phyloP scores from a whole-genome alignment of 495 filamentous ascomycete species.

The Podospora fimiseda region DNA sequence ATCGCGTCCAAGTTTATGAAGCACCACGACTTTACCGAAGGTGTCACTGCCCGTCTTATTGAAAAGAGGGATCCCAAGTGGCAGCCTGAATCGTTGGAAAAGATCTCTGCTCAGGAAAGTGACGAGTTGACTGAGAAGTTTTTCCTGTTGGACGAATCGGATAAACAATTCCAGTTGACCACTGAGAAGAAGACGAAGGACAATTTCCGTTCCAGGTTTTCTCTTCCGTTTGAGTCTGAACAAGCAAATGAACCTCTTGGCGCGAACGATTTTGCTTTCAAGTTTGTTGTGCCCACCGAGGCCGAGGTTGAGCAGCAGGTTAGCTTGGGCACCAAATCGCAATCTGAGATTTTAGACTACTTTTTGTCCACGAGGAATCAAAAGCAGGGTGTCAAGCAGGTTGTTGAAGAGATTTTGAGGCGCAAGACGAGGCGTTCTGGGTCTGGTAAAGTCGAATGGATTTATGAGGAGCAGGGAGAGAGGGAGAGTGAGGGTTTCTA shows the following conservation, averaged over 20 bases:
- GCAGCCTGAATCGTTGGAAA: slow-evolving; percentile 63
- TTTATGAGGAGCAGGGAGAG: slow-evolving; percentile 16
- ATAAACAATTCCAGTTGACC: slow-evolving; percentile 47
- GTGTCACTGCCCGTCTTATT: slow-evolving; percentile 71
- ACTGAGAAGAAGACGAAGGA: slow-evolving; percentile 33
- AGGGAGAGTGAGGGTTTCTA: too few species aligned
- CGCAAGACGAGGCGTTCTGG: slow-evolving; percentile 40
- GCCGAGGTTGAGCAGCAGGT: slow-evolving; percentile 56
- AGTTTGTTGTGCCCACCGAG: slow-evolving; percentile 67
- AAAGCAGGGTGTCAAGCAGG: slow-evolving; percentile 51
- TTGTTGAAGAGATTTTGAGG: slow-evolving; percentile 51
- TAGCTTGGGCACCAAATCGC: slow-evolving; percentile 26
- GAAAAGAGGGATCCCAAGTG: slow-evolving; percentile 60
- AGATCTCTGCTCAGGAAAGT: slow-evolving; percentile 39
- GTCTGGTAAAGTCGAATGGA: slow-evolving; percentile 34
- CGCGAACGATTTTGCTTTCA: slow-evolving; percentile 57
- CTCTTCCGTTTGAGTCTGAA: too few species aligned
- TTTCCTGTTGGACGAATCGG: slow-evolving; percentile 29
- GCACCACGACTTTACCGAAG: slow-evolving; percentile 79
- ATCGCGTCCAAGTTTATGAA: slow-evolving; percentile 80
- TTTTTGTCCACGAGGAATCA: slow-evolving; percentile 40
- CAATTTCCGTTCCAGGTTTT: too few species aligned
- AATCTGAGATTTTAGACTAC: slow-evolving; percentile 38
- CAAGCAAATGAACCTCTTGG: too few species aligned
- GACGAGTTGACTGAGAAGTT: slow-evolving; percentile 55